Evolutionary conservation across 768 basidiomycete species (phyloP), one percentile per base, ranked within the genome.

Genomic region (Daedaleopsis sinensis): DNA sequence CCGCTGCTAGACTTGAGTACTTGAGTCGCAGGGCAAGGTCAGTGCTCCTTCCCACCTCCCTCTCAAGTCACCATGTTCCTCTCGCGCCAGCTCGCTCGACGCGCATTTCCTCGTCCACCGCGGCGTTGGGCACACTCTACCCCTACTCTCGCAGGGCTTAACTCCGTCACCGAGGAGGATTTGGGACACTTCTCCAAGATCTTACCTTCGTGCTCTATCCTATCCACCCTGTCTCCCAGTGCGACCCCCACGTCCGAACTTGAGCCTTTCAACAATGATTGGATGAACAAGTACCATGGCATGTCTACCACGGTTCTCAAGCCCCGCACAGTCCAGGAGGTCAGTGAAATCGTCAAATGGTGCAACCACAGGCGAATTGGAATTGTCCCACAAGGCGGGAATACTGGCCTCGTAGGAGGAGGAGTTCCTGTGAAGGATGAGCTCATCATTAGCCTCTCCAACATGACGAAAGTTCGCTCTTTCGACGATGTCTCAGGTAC

Each of bases 321-420:
- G 72, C 97, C 97, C 6, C 91, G 88, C 67, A 87, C 91, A 1
- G 91, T 93, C 0, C 77, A 91, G 62, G 88, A 99, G 77, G 94
- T 98, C 71, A 90, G 89, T 73, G 79, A 90, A 66, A 90, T 98
- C 56, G 80, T 98, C 70, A 89, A 87, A 71, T 93, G 88, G 80
- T 98, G 97, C 75, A 86, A 89, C 67, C 80, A 88, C 56, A 82
- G 86, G 58, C 82, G 84, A 57, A 90, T 99, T 44, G 89, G 88
- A n/a, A 84, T 98, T 56, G 95, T 97, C 2, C 97, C 97, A 1
- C 97, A 99, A 74, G 96, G 97, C 50, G 97, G 97, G 49, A 99
- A 99, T 77, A 99, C 97, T 0, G 97, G 97, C 16, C 84, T 99
- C 13, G 97, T 99, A 39, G 97, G 96, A 58, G 97, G 97, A 39